Evolutionary conservation across 176 grass and related monocot species (phyloP), one percentile per base, ranked within the genome.

Genomic region (Oryza australiensis): DNA sequence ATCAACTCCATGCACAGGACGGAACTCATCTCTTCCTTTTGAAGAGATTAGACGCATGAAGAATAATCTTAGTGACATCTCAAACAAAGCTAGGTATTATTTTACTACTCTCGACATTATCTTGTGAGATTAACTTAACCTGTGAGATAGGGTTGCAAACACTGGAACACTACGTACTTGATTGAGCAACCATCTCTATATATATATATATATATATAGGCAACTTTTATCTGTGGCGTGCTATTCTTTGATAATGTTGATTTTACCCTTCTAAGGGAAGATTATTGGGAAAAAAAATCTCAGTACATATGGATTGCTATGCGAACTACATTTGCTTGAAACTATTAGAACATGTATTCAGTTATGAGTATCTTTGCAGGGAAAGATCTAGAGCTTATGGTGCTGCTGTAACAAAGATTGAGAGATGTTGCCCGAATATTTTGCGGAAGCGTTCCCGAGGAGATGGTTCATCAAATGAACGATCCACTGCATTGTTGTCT

Each of bases 1-100:
- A 64, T 72, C 90, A 48, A 60, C 79, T 72, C 76, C 91, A 80
- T 82, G 75, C 80, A 26, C n/a, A 33, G 86, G 63, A 59, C 87
- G 86, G 75, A 88, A 89, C 68, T 41, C 70, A 53, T 29, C 88
- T 77, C 78, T n/a, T 87, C 80, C 91, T 81, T 29, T 82, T 16
- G 94, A 97, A 70, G 92, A 97, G 34, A 72, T 92, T 57, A 94
- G 79, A 85, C 91, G 87, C 37, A 18, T 86, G 66, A 97, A 40
- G 88, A 90, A 64, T 88, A 88, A 86, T 84, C 79, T 97, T 77
- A 82, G 73, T 9, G 94, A 94, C 38, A 64, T 28, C 76, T 79
- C 76, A 68, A 84, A 38, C 78, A 92, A 92, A 68, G 94, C 94
- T 57, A 90, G 84, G 94, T 97, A 93, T 49, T 74, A 51, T 77